phyloP scores from a whole-genome alignment of 495 filamentous ascomycete genomes.

The Astrothelium subdiscretum region DNA sequence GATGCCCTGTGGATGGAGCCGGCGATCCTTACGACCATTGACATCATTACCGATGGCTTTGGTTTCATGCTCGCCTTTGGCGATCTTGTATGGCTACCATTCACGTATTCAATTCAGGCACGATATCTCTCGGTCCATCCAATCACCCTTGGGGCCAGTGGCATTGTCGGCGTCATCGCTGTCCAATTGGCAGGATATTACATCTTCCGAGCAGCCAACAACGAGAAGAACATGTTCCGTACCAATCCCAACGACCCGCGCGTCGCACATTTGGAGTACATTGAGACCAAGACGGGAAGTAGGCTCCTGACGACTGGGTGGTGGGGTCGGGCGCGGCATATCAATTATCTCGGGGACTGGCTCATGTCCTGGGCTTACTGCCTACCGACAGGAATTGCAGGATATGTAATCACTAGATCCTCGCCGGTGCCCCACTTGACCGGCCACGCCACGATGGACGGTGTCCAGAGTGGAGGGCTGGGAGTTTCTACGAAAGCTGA shows the following conservation, averaged over 20 bases:
- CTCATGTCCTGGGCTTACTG: slow-evolving; percentile 85
- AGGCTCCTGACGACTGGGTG: slow-evolving; percentile 78
- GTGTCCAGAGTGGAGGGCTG: slow-evolving; percentile 38
- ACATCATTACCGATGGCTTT: slow-evolving; percentile 90
- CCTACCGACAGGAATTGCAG: slow-evolving; percentile 78
- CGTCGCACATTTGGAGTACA: slow-evolving; percentile 71
- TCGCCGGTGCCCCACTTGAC: slow-evolving; percentile 8
- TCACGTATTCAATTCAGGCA: slow-evolving; percentile 75
- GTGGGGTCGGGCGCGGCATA: slow-evolving; percentile 89
- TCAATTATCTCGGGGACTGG: slow-evolving; percentile 99
- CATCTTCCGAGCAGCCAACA: slow-evolving; percentile 87
- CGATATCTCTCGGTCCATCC: slow-evolving; percentile 84
- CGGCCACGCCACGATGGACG: slow-evolving; percentile 32
- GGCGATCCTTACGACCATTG: slow-evolving; percentile 88
- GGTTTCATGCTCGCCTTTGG: slow-evolving; percentile 96
- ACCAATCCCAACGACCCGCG: slow-evolving; percentile 74
- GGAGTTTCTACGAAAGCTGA: slow-evolving; percentile 33
- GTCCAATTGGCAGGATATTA: slow-evolving; percentile 60
- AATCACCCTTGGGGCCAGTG: slow-evolving; percentile 54
- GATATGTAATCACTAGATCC: slow-evolving; percentile 49
- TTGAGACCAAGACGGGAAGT: slow-evolving; percentile 72
- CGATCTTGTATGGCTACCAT: slow-evolving; percentile 87
- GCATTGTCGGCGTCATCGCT: slow-evolving; percentile 48
- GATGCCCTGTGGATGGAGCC: slow-evolving; percentile 86
- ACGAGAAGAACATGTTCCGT: slow-evolving; percentile 89